phyloP scores from a whole-genome alignment of 1,284 basidiomycete genomes.

The Mycena citricolor region DNA sequence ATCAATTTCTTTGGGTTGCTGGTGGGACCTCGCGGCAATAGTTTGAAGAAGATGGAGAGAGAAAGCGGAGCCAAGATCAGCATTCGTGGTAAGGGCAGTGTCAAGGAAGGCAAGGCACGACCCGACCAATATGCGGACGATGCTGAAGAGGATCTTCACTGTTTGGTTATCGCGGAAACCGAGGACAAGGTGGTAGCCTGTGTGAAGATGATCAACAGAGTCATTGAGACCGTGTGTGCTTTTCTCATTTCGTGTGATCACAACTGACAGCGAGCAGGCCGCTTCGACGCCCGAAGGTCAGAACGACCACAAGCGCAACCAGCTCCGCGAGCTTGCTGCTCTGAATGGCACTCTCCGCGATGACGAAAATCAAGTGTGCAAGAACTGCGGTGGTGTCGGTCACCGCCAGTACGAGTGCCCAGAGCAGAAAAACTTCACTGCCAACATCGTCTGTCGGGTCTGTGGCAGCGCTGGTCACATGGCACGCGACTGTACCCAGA shows the following conservation, averaged over 20 bases:
- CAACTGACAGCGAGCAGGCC: constrained; percentile 54
- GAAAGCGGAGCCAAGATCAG: constrained; percentile 98
- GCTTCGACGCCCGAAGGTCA: constrained; percentile 98
- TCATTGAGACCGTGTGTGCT: constrained; percentile 90
- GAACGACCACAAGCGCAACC: constrained; percentile 99
- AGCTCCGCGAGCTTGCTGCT: constrained; percentile 96
- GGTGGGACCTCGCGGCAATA: constrained; percentile 97
- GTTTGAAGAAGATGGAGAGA: constrained; percentile 98
- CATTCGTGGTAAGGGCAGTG: constrained; percentile 97
- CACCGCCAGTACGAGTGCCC: constrained; percentile 98
- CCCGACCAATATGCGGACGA: constrained; percentile 93
- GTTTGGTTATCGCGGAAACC: constrained; percentile 91
- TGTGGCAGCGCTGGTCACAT: constrained; percentile 96
- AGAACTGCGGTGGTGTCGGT: constrained; percentile 94
- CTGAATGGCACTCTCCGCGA: constrained; percentile 98
- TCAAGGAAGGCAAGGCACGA: constrained; percentile 97
- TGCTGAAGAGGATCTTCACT: constrained; percentile 98
- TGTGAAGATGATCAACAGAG: constrained; percentile 94
- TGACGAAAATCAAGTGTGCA: constrained; percentile 99
- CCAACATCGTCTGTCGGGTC: constrained; percentile 96
- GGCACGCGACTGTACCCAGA: constrained; percentile 92
- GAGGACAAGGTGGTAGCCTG: constrained; percentile 91
- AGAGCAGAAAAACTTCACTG: constrained; percentile 94
- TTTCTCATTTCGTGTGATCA: constrained; percentile 2
- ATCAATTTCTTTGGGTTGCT: constrained; percentile 99